Evolutionary conservation across 805 yeast genomes (phyloP), one percentile per base, ranked within the genome.

Genomic region (Metschnikowia noctiluminum): DNA sequence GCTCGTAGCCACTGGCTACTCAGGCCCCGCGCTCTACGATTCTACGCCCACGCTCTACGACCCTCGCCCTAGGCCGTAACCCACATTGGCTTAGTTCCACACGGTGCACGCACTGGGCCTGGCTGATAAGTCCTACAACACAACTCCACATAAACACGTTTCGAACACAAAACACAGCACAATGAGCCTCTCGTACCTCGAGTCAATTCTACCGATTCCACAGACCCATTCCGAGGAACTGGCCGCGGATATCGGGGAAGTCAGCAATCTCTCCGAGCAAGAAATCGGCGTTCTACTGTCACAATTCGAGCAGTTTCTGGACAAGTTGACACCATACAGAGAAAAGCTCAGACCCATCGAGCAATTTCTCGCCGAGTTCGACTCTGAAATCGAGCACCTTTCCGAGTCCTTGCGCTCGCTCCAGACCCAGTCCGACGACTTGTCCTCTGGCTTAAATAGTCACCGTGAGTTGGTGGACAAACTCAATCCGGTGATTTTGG

Each of bases 401-500:
- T 65, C 74, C 3, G 54, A 66, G 7, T 66, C 66, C 21, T 61
- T 73, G 35, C 55, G 62, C 2, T 48, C 66, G 12, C 60, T 72
- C 8, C 73, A 71, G 45, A 58, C 65, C 35, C 66, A 70, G 45
- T 68, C 74, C n/a, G 53, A 54, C 13, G 62, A 60, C 28, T 52
- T 73, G 27, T 57, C 72, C 2, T 46, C 55, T 13, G 65, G 65
- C 37, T 56, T 70, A 13, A 56, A 59, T 13, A 36, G 51, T 32
- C 73, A 70, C 48, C 59, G 63, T 1, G 43, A 54, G 2, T 42
- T 65, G 12, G 64, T 65, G 6, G 74, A 70, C 26, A 73, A 73
- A 44, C 76, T 90, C 48, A 81, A 86, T 15, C 96, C 96, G 0
- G 69, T 88, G n/a, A 83, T 90, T 0, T 77, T 85, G 35, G 91